Conservation (phyloP, 768 basidiomycete species). For the Lactarius deliciosus region DNA sequence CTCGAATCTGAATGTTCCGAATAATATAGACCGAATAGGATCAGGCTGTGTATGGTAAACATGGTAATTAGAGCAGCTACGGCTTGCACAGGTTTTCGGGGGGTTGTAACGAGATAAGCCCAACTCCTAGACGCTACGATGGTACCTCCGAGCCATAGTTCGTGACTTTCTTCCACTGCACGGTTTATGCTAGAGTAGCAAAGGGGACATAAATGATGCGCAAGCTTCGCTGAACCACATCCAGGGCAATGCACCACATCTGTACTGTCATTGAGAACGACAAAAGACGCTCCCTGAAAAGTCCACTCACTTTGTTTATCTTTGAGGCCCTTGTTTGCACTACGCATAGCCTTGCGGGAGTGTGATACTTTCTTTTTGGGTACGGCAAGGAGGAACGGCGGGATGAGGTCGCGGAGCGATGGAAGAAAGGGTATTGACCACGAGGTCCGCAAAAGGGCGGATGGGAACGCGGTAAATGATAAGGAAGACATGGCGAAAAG, state of each 20-base stretch:
- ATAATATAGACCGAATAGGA: background rate
- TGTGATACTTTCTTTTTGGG: conserved; percentile 94
- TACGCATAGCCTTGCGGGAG: conserved; percentile 92
- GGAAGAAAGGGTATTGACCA: conserved; percentile 44
- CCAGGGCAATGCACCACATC: conserved; percentile 90
- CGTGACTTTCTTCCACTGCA: conserved; percentile 53
- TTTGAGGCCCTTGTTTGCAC: conserved; percentile 91
- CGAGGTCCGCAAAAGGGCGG: conserved; percentile 31
- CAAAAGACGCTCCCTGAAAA: background rate
- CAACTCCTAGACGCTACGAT: conserved; percentile 8
- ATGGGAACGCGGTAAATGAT: conserved; percentile 33
- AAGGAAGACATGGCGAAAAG: conserved; percentile 30
- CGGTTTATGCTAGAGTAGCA: conserved; percentile 75
- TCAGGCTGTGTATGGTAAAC: background rate
- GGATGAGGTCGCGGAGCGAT: conserved; percentile 71
- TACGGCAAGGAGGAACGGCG: conserved; percentile 85
- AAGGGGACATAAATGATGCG: conserved; percentile 80
- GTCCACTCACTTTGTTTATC: conserved; percentile 78
- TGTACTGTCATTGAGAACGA: conserved; percentile 35
- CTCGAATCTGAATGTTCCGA: background rate
- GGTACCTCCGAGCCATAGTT: conserved; percentile 8
- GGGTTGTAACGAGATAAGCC: background rate
- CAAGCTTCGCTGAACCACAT: conserved; percentile 85
- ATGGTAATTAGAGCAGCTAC: background rate
- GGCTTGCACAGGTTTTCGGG: background rate